Percentiles rank a stretch among this genome's conserved stretches.
These are phyloP conservation scores for Leucosporidium creatinivorum DNA, from an alignment of 768 basidiomycete genomes.

Conservation along the genomic window DNA sequence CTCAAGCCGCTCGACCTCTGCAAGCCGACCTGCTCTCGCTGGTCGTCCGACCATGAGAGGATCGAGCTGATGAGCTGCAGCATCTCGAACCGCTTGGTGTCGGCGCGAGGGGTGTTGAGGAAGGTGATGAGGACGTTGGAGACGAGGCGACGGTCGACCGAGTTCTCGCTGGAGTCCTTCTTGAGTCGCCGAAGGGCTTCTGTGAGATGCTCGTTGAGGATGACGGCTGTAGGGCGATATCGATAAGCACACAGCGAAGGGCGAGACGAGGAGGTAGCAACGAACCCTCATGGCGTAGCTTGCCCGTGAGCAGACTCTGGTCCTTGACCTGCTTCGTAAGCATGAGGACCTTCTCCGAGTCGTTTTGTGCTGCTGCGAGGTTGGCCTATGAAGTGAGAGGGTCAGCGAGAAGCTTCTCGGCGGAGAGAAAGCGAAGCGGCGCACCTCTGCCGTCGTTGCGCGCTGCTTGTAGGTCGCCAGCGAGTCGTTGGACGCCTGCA, in stretches of 20 bases:
- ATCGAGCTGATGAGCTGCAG: slow-evolving; percentile 77
- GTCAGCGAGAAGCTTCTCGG: neutral
- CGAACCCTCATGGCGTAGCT: slow-evolving; percentile 86
- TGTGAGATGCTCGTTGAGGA: slow-evolving; percentile 94
- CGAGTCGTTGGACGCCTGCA: slow-evolving; percentile 58
- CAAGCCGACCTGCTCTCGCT: slow-evolving; percentile 84
- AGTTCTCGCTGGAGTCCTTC: slow-evolving; percentile 70
- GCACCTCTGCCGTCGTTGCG: slow-evolving; percentile 76
- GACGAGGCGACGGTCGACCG: slow-evolving; percentile 83
- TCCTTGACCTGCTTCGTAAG: slow-evolving; percentile 89
- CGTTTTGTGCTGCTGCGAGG: slow-evolving; percentile 64
- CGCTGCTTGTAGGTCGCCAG: slow-evolving; percentile 86
- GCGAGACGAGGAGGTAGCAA: slow-evolving; percentile 2
- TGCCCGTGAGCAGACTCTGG: slow-evolving; percentile 88
- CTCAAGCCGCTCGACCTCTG: slow-evolving; percentile 24
- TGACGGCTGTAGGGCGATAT: slow-evolving; percentile 57
- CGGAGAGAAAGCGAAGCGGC: slow-evolving; percentile 27
- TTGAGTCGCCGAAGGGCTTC: slow-evolving; percentile 93
- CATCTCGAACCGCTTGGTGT: slow-evolving; percentile 96
- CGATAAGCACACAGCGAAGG: slow-evolving; percentile 6
- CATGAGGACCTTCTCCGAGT: slow-evolving; percentile 58
- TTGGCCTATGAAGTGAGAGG: slow-evolving; percentile 51
- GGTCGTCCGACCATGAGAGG: slow-evolving; percentile 83
- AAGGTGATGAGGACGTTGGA: slow-evolving; percentile 89
- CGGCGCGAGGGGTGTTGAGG: slow-evolving; percentile 78